phyloP scores from a whole-genome alignment of 1,284 basidiomycete species.

The Pholiota adiposa region DNA sequence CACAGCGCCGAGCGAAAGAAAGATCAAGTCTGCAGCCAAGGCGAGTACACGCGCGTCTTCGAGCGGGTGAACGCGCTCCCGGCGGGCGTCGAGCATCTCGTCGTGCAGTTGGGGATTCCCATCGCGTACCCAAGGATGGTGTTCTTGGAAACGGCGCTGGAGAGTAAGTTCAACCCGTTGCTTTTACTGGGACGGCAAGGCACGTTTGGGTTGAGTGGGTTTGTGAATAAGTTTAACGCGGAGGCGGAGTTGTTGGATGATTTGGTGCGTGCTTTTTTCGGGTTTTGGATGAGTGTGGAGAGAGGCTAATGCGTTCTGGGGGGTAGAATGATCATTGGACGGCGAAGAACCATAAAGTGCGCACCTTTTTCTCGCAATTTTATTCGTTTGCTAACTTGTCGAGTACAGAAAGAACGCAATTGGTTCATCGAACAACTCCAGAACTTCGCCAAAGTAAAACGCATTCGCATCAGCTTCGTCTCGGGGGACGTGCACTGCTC shows the following conservation, averaged over 20 bases:
- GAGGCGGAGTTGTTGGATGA: constrained; percentile 93
- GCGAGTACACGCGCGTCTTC: constrained; percentile 79
- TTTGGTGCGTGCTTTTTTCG: constrained; percentile 52
- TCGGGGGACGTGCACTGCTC: constrained; percentile 93
- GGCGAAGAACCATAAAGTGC: constrained; percentile 79
- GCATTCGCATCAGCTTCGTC: constrained; percentile 80
- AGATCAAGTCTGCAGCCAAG: constrained; percentile 75
- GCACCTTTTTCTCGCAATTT: background rate
- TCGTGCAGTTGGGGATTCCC: constrained; percentile 81
- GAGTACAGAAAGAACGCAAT: constrained; percentile 82
- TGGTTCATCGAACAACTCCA: constrained; percentile 86
- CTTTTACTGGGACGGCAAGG: constrained; percentile 71
- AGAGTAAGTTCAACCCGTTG: constrained; percentile 83
- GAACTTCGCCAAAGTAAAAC: constrained; percentile 61
- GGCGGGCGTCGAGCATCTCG: constrained; percentile 73
- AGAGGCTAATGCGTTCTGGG: background rate
- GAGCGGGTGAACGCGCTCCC: constrained; percentile 63
- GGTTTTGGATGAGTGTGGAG: background rate
- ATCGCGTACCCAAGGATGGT: constrained; percentile 94
- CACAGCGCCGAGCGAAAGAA: constrained; percentile 84
- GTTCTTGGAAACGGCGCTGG: constrained; percentile 80
- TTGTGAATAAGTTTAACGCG: constrained; percentile 92
- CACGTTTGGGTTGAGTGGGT: constrained; percentile 70
- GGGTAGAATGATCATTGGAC: constrained; percentile 91
- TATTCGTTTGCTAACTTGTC: background rate